Conservation (phyloP, 2,329 filamentous ascomycete species). For the Aspergillus brasiliensis region DNA sequence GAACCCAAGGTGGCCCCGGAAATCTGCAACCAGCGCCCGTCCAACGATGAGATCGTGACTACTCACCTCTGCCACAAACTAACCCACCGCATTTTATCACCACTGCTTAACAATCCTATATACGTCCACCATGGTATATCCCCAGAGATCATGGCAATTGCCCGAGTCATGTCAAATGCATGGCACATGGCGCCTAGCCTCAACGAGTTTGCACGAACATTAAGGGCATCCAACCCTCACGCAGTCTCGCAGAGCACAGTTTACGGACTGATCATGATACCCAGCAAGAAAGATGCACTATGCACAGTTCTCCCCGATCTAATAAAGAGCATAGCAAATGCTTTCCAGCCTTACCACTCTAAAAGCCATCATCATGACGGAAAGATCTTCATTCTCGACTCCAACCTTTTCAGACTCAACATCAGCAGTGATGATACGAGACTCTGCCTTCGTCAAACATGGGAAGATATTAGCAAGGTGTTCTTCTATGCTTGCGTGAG, state of each 20-base stretch:
- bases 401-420: conserved; percentile 22
- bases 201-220: conserved; percentile 2
- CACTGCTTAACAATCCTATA: not conserved
- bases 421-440: conserved; percentile 17
- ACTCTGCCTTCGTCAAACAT: conserved; percentile 30
- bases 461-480: conserved; percentile 29
- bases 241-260: not conserved
- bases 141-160: not conserved
- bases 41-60: too few relatives aligned
- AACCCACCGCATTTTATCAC: not conserved
- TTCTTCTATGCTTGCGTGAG: conserved; percentile 39
- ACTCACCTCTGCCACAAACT: not conserved
- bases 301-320: conserved; percentile 33
- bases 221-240: not conserved
- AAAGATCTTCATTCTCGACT: conserved; percentile 38
- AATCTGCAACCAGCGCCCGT: not conserved
- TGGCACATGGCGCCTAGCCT: not conserved
- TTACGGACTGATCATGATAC: not conserved
- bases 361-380: conserved; percentile 19
- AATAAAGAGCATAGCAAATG: conserved; percentile 19
- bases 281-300: conserved; percentile 6
- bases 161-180: not conserved
- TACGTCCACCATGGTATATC: not conserved
- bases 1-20: not conserved
- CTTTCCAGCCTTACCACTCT: conserved; percentile 2